Conservation (phyloP, 2,329 filamentous ascomycete genomes). For the Aulographum hederae region DNA sequence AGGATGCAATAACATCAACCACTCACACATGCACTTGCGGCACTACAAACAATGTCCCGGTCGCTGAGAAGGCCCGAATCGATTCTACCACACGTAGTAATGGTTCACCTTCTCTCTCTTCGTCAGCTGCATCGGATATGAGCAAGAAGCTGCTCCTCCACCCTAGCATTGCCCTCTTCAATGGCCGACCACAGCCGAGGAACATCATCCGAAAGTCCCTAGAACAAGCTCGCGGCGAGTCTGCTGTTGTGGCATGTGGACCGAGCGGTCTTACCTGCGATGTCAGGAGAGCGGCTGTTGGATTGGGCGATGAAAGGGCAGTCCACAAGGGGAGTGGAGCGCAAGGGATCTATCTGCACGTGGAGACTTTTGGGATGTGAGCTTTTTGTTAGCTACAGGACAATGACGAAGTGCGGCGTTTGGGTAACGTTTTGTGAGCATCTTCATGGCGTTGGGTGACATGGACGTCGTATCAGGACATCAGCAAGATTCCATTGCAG, state of each 20-base stretch:
- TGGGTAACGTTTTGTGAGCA: too few species aligned
- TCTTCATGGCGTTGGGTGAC: too few species aligned
- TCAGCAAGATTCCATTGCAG: too few species aligned
- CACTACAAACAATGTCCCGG: slow-evolving; percentile 2
- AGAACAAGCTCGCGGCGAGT: slow-evolving; percentile 42
- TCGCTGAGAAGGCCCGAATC: slow-evolving; percentile 2
- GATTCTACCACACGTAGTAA: not conserved
- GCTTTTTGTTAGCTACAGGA: too few species aligned
- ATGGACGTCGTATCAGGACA: too few species aligned
- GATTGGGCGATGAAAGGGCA: slow-evolving; percentile 43
- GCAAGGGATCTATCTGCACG: slow-evolving; percentile 43
- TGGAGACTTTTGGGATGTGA: slow-evolving; percentile 40
- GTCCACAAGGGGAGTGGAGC: slow-evolving; percentile 50
- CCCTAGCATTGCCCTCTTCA: slow-evolving; percentile 18
- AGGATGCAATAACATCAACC: slow-evolving; percentile 19
- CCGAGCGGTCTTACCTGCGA: slow-evolving; percentile 35
- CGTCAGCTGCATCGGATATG: not conserved
- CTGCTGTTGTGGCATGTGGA: slow-evolving; percentile 44
- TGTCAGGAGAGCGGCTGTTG: slow-evolving; percentile 35
- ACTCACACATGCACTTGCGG: slow-evolving; percentile 8
- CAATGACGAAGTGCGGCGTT: too few species aligned
- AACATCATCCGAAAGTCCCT: slow-evolving; percentile 35
- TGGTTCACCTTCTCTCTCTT: not conserved
- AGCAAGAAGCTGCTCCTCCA: slow-evolving; percentile 10
- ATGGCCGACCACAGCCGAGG: slow-evolving; percentile 33